Conservation (phyloP, 148 eudicot genomes). For the Fagopyrum tataricum region DNA sequence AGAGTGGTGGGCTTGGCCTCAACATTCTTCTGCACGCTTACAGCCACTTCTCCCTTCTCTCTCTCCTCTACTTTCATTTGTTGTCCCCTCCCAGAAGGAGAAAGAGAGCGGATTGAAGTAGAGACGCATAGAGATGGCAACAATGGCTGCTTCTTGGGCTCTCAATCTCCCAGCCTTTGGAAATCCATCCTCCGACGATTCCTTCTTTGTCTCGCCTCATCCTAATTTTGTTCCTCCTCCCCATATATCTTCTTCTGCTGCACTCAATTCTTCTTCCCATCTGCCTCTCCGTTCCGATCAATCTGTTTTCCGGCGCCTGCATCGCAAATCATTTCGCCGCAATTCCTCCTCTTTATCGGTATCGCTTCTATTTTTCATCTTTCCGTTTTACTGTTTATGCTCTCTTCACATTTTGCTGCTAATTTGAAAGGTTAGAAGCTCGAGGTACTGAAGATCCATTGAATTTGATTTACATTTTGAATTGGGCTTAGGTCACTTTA, state of each 20-base stretch:
- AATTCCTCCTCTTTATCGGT: constrained; percentile 26
- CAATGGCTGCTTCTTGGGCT: constrained; percentile 15
- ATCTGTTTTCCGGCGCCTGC: constrained; percentile 16
- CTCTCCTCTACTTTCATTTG: neutral
- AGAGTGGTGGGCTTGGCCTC: constrained; percentile 1
- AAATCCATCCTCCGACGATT: constrained; percentile 16
- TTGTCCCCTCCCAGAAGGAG: neutral
- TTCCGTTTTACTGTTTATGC: neutral
- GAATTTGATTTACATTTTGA: neutral
- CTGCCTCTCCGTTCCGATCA: constrained; percentile 18
- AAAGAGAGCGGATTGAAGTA: neutral
- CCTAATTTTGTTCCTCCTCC: neutral
- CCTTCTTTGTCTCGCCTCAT: constrained; percentile 26
- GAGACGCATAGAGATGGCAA: constrained; percentile 2
- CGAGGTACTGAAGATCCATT: neutral
- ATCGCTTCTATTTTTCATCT: neutral
- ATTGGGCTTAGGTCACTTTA: neutral
- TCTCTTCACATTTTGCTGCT: neutral
- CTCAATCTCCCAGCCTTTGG: constrained; percentile 15
- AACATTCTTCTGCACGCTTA: neutral
- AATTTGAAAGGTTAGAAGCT: neutral
- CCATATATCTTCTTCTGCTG: constrained; percentile 13
- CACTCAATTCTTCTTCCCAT: constrained; percentile 9
- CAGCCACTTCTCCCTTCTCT: neutral
- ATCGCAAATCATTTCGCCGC: neutral